Base-by-base conservation (phyloP, 495 filamentous ascomycete genomes). In the Hyaloscypha hepaticicola region DNA sequence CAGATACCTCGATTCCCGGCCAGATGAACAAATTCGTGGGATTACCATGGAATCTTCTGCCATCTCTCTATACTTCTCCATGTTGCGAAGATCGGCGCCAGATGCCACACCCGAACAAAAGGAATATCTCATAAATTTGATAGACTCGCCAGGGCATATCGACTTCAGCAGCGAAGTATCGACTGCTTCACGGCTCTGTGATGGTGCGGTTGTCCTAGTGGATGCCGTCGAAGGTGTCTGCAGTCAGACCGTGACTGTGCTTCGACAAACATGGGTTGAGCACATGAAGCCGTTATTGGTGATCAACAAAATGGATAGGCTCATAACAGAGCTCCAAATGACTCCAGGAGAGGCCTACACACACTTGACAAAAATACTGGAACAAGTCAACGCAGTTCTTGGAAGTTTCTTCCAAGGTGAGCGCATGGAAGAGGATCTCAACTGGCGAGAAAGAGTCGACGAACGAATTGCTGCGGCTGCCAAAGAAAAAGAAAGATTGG, bases 21-120 rank as follows among this genome's bases (percentile, higher is more conserved):
- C 96, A 16, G 95, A 99, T 78, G 95, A 99, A 77, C 95, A 99
- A 78, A 84, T 92, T 9, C 89, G 95, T 51, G 96, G 95, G 33
- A 99, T 99, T 70, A 99, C 95, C 12, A 99, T 99, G 95, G 95
- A 99, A 76, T 98, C 96, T 0, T 97, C 93, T 19, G 95, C 95
- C 60, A 99, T 99, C 65, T 98, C 96, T 4, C 79, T 99, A 55
- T 95, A 90, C 80, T 98, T 99, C 77, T 93, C 92, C 27, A 91
- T 99, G 82, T 78, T 93, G 55, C 73, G 83, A 67, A 83, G 90
- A 59, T 75, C 85, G 45, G 77, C 83, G 11, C 86, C 88, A 14
- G 89, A 95, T 5, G 85, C 85, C 11, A 70, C 81, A 25, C 91
- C 91, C 1, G 81, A 85, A 60, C 80, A 87, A 16, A 89, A 91